Base-by-base conservation (phyloP, 805 yeast species). In the Candida fluviatilis region DNA sequence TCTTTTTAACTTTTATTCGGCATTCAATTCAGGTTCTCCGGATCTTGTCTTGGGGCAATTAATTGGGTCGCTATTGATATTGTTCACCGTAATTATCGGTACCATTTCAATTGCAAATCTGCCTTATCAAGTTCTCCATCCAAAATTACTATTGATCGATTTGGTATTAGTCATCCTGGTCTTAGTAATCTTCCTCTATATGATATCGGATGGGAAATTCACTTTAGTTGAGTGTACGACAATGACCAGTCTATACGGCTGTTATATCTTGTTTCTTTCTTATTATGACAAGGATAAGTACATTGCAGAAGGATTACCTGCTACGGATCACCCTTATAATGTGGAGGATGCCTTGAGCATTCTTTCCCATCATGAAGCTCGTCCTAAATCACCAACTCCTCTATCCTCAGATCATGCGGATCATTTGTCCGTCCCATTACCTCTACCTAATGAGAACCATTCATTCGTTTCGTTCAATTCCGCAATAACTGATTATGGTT, bases 41-140 rank as follows among this genome's bases (percentile, higher is more conserved):
- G 68, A 64, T 26, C 43, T 66, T 15, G 62, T 64, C 3, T 39
- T 66, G 21, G 71, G 71, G 3, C 71, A 66, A 41, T 42, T 64
- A 5, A 50, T 64, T 4, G 71, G 73, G 1, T 57, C 67, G 2
- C 55, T 53, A 10, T 39, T 61, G 2, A 57, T 66, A 10, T 54
- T 60, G 30, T 54, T 64, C 36, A 55, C 65, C 1, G 42, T 66
- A 1, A 53, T 63, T 1, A 48, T 66, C n/a, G 71, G 71, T 0
- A 19, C 55, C 4, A 66, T 66, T 11, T 41, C 60, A 45, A 7
- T 44, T 40, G 21, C 49, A 37, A 19, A 39, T 35, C 41, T 41
- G 6, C 62, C 66, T 5, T 56, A 58, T 35, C 33, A 42, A n/a
- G 47, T 63, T 2, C 36, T 24, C 5, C 42, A 51, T 33, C 48